These are phyloP conservation scores for Abelmoschus esculentus DNA, from an alignment of 345 rosid species.

Conservation along the genomic window DNA sequence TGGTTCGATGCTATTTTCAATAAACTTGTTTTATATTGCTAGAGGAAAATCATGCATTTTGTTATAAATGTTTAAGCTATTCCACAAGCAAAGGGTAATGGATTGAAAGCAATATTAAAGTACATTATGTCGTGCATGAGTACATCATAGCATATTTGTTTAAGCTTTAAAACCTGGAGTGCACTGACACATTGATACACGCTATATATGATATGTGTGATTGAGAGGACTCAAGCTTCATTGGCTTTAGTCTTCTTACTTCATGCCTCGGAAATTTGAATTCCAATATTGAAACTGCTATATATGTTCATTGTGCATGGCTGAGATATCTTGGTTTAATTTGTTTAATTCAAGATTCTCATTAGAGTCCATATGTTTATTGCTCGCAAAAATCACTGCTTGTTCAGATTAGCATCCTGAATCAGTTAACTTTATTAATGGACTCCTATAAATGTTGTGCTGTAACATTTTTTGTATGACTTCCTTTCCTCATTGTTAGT, in stretches of 20 bases:
- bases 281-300: no score
- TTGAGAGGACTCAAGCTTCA: neutral
- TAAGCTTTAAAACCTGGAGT: neutral
- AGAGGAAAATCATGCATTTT: neutral
- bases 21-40: neutral
- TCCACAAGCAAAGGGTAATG: neutral
- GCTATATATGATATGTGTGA: neutral
- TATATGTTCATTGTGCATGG: no score
- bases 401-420: neutral
- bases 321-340: no score
- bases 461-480: neutral
- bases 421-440: neutral
- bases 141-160: neutral
- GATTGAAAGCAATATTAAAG: neutral
- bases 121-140: neutral
- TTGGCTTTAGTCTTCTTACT: no score
- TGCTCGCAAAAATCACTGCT: neutral
- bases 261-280: no score
- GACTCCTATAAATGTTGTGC: neutral
- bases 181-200: neutral
- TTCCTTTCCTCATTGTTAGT: neutral
- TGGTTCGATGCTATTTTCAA: neutral
- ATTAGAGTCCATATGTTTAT: neutral
- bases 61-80: neutral
- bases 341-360: neutral